Conservation (phyloP, 805 yeast species). For the Wickerhamiella lipophila region DNA sequence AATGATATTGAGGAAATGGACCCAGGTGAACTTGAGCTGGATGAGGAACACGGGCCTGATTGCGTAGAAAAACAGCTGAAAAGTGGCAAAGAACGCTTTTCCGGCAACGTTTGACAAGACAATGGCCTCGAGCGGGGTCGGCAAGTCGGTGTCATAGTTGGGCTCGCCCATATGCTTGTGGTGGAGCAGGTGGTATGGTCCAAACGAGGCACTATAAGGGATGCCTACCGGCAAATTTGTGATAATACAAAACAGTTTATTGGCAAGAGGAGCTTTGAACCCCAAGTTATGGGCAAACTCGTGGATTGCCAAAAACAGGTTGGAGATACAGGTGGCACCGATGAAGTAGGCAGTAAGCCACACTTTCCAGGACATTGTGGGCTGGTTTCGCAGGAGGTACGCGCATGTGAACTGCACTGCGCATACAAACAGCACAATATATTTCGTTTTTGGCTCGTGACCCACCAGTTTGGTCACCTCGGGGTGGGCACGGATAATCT, state of each 20-base stretch:
- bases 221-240: constrained; percentile 79
- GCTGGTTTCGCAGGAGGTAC: constrained; percentile 43
- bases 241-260: constrained; percentile 62
- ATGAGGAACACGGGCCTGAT: constrained; percentile 80
- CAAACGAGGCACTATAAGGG: constrained; percentile 79
- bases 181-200: constrained; percentile 83
- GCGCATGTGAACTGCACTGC: constrained; percentile 55
- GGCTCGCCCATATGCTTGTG: constrained; percentile 85
- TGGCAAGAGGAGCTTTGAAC: constrained; percentile 64
- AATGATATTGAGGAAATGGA: constrained; percentile 58
- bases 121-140: constrained; percentile 65
- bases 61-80: constrained; percentile 81
- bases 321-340: constrained; percentile 81
- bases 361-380: constrained; percentile 42
- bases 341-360: constrained; percentile 55
- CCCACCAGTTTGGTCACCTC: constrained; percentile 71
- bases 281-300: constrained; percentile 77
- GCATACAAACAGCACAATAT: constrained; percentile 55
- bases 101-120: constrained; percentile 67
- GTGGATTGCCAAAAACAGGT: constrained; percentile 75
- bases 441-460: constrained; percentile 75
- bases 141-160: constrained; percentile 73
- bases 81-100: constrained; percentile 80
- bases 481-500: constrained; percentile 63
- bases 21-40: constrained; percentile 54